A percentile compares a stretch with the other conserved stretches of the same genome.
Conservation (phyloP, 1,284 basidiomycete genomes). For the Fistulinella staudtii region DNA sequence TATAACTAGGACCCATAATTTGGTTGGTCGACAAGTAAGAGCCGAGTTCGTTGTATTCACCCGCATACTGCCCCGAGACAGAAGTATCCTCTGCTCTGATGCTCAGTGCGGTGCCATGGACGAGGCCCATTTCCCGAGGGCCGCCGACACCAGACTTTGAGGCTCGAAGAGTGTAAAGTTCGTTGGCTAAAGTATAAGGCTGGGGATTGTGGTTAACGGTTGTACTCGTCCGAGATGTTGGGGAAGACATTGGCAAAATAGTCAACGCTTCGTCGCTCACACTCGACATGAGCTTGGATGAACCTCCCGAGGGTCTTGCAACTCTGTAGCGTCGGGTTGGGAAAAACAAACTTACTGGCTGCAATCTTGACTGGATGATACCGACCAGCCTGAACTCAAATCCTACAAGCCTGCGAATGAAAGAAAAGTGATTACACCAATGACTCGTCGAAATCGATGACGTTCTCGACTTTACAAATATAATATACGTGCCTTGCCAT, state of each 20-base stretch:
- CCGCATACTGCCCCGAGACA: not conserved
- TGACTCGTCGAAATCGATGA: no score
- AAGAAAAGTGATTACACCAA: no score
- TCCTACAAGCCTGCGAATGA: no score
- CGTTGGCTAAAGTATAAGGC: not conserved
- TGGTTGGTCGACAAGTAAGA: slow-evolving; percentile 5
- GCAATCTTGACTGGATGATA: slow-evolving; percentile 7
- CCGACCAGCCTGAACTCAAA: slow-evolving; percentile 14
- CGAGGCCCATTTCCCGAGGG: slow-evolving; percentile 22
- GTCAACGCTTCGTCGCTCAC: slow-evolving; percentile 12
- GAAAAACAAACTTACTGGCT: slow-evolving; percentile 6
- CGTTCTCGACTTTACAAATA: not conserved
- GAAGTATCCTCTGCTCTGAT: not conserved
- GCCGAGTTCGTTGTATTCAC: not conserved
- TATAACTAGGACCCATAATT: not conserved
- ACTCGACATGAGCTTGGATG: slow-evolving; percentile 12
- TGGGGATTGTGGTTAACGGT: no score
- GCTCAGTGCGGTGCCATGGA: not conserved
- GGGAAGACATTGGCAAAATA: slow-evolving; percentile 15
- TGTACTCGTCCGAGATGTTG: slow-evolving; percentile 7
- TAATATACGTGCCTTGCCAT: slow-evolving; percentile 24
- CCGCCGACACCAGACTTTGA: slow-evolving; percentile 22
- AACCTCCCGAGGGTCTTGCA: not conserved
- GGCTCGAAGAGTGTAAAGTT: not conserved
- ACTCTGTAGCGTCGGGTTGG: not conserved